Conservation (phyloP, 371 early-diverging fungal species). For the Apophysomyces trapeziformis region DNA sequence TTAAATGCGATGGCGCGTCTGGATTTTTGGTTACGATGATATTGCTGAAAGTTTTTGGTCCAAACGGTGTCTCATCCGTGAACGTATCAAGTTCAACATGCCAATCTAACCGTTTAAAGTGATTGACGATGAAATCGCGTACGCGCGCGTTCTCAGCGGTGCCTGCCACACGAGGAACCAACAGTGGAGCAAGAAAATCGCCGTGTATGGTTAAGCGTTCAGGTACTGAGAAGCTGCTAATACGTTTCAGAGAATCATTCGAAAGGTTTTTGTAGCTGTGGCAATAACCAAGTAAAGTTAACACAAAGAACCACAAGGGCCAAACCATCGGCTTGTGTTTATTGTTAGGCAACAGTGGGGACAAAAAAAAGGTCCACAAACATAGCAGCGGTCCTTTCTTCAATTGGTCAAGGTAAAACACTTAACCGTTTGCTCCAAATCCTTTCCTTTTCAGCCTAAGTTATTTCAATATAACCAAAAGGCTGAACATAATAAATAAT, state of each 20-base stretch:
- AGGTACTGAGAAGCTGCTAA: conserved; percentile 16
- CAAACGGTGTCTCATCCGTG: conserved; percentile 73
- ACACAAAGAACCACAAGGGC: neutral
- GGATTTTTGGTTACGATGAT: conserved; percentile 84
- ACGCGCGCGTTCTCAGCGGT: conserved; percentile 69
- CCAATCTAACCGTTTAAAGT: conserved; percentile 69
- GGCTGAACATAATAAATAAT: no score
- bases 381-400: no score
- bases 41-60: conserved; percentile 76
- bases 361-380: neutral
- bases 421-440: no score
- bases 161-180: conserved; percentile 76
- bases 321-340: neutral
- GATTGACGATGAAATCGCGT: conserved; percentile 64
- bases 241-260: conserved; percentile 6
- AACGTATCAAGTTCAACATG: conserved; percentile 77
- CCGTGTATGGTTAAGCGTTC: conserved; percentile 40
- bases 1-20: conserved; percentile 63
- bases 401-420: no score
- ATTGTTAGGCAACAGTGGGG: neutral
- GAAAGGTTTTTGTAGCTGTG: neutral
- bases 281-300: neutral
- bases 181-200: conserved; percentile 62
- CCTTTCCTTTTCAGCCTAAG: no score
- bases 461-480: no score